Evolutionary conservation across 2,329 filamentous ascomycete species (phyloP), one percentile per base, ranked within the genome.

Genomic region (Neopestalotiopsis sp.): DNA sequence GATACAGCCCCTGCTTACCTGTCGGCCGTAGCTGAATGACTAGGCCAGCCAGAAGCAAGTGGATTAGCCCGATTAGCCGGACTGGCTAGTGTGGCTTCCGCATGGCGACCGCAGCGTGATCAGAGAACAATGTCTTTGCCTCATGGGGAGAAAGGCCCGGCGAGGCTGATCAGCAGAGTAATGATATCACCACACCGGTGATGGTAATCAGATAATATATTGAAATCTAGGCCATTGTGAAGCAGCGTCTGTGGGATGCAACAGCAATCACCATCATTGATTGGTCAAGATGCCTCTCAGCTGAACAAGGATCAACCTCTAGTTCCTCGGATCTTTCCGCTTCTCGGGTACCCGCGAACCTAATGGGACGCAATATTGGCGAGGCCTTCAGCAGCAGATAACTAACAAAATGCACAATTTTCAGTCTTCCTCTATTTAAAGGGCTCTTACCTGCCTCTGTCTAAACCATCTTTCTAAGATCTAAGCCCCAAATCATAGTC

Each of bases 261-360:
- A 58, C 28, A 24, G 13, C 13, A 58, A 30, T 20, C 53, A 58
- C 3, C n/a, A 30, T 58, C 56, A 24, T 2, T 30, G 24, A 58
- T 28, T 20, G 56, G 13, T 58, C 56, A 13, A 58, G 13, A 14
- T 30, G 13, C 20, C 3, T 58, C 56, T 58, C 56, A 58, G 13
- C 56, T 58, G 56, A 58, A 58, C 56, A 17, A 58, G 28, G 13
- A 58, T 58, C 56, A 20, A 58, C 28, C 12, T 58, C n/a, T 58
- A 9, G n/a, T 58, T 58, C 56, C 56, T 30, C 56, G 20, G 3
- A 30, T 58, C n/a, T 28, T 58, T 30, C 56, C 1, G 56, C 56
- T 17, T 58, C 56, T 28, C 9, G 56, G 14, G 56, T 24, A 30
- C 3, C 56, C 56, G 56, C 56, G n/a, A 5, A 58, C 20, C n/a